Percentiles rank a stretch among this genome's conserved stretches.
phyloP scores from a whole-genome alignment of 306 rosid genomes.

The Echinosophora koreensis region DNA sequence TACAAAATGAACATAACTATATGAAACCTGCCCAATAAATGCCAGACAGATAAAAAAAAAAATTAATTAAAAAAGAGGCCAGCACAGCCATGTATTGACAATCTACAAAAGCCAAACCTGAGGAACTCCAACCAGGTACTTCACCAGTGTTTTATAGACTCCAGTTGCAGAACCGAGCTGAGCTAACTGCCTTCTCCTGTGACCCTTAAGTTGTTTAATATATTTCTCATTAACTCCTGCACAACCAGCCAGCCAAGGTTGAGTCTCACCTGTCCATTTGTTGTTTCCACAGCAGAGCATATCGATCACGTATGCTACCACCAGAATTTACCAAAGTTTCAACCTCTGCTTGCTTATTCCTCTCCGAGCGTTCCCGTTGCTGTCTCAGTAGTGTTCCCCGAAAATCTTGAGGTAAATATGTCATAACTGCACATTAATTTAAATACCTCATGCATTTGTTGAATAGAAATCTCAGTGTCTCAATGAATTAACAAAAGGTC shows the following conservation, averaged over 20 bases:
- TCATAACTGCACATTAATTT: constrained; percentile 75
- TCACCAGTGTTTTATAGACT: constrained; percentile 97
- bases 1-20: constrained; percentile 29
- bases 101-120: constrained; percentile 61
- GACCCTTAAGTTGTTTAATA: constrained; percentile 36
- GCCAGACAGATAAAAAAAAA: not conserved
- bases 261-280: constrained; percentile 91
- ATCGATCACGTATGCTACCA: constrained; percentile 78
- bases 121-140: constrained; percentile 98
- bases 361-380: constrained; percentile 96
- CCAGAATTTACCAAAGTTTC: constrained; percentile 88
- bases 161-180: constrained; percentile 99
- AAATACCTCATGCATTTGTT: not conserved
- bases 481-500: not conserved
- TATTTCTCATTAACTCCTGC: constrained; percentile 43
- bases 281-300: constrained; percentile 87
- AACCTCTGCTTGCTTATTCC: constrained; percentile 93
- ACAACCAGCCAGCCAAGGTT: constrained; percentile 32
- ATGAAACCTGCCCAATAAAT: constrained; percentile 38
- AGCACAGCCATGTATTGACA: constrained; percentile 15
- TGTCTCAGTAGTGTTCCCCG: constrained; percentile 90
- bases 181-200: constrained; percentile 90
- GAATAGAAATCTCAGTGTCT: constrained; percentile 34
- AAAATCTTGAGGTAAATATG: constrained; percentile 98
- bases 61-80: not conserved